A percentile compares a stretch with the other conserved stretches of the same genome.
Conservation (phyloP, 1,139 yeast species). For the Insectozyma bohioensis region DNA sequence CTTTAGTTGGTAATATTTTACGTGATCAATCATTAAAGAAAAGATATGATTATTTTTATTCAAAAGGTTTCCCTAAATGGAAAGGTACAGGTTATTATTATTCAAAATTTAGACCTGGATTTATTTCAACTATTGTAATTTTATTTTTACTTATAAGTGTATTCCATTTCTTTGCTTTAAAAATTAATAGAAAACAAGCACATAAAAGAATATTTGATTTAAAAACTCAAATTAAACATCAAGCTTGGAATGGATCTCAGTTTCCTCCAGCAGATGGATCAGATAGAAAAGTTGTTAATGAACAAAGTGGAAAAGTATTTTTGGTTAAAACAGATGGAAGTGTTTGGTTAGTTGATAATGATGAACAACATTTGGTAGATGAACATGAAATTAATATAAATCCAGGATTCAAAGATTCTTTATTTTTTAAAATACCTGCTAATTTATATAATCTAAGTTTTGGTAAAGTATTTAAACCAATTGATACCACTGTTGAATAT, state of each 20-base stretch:
- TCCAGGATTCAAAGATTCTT: constrained; percentile 55
- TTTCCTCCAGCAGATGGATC: constrained; percentile 49
- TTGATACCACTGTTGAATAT: constrained; percentile 24
- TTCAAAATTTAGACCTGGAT: constrained; percentile 59
- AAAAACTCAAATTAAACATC: constrained; percentile 49
- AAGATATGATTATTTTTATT: constrained; percentile 81
- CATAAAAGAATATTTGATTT: constrained; percentile 54
- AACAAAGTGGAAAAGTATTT: constrained; percentile 53
- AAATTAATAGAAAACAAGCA: constrained; percentile 59
- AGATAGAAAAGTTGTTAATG: constrained; percentile 38
- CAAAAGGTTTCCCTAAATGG: constrained; percentile 86
- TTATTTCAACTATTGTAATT: constrained; percentile 51
- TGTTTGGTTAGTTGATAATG: constrained; percentile 61
- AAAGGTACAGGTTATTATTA: constrained; percentile 54
- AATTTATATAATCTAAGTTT: constrained; percentile 45
- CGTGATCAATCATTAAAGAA: constrained; percentile 61
- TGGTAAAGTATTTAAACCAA: constrained; percentile 35
- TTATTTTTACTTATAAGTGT: constrained; percentile 49
- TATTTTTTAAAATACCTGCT: constrained; percentile 49
- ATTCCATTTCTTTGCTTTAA: constrained; percentile 60
- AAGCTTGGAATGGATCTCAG: constrained; percentile 62
- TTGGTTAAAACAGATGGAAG: constrained; percentile 68
- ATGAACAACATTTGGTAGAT: constrained; percentile 30
- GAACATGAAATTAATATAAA: constrained; percentile 38
- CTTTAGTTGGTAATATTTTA: constrained; percentile 72